These are phyloP conservation scores for Fusarium staphyleae DNA, from an alignment of 2,329 filamentous ascomycete genomes.

Conservation along the genomic window DNA sequence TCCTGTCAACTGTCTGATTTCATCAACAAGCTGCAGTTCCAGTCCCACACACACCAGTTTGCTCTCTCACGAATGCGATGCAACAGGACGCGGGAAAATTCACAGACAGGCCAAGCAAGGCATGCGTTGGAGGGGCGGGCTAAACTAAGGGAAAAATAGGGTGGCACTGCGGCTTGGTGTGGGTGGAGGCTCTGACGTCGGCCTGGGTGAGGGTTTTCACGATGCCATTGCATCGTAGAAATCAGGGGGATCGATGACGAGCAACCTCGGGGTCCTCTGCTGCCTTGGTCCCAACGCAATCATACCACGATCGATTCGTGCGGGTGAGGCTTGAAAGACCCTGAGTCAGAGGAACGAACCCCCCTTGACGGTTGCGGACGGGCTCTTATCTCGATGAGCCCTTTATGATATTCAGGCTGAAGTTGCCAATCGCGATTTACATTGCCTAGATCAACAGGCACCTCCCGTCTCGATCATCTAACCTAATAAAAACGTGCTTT, in stretches of 20 bases:
- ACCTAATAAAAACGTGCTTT: conserved; percentile 2
- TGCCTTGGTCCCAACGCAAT: conserved; percentile 2
- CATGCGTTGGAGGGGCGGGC: neutral
- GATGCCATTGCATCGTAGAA: conserved; percentile 14
- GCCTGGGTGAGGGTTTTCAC: conserved; percentile 28
- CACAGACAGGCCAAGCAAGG: neutral
- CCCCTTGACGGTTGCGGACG: conserved; percentile 9
- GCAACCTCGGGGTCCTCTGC: no score
- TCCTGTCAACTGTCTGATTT: no score
- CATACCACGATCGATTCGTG: conserved; percentile 6
- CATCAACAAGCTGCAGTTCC: neutral
- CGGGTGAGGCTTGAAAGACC: conserved; percentile 17
- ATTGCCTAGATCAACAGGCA: conserved; percentile 1
- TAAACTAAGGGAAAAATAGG: neutral
- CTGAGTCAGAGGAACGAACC: conserved; percentile 1
- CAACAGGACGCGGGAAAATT: conserved; percentile 12
- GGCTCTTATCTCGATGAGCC: conserved; percentile 1
- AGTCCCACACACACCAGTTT: conserved; percentile 37
- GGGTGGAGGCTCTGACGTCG: conserved; percentile 35
- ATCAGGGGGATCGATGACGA: conserved; percentile 23
- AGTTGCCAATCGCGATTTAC: neutral
- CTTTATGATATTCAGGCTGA: conserved; percentile 21
- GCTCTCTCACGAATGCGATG: no score
- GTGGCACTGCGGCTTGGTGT: conserved; percentile 10
- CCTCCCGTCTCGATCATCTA: neutral